Conservation (phyloP, 805 yeast species). For the Yarrowia sp. region DNA sequence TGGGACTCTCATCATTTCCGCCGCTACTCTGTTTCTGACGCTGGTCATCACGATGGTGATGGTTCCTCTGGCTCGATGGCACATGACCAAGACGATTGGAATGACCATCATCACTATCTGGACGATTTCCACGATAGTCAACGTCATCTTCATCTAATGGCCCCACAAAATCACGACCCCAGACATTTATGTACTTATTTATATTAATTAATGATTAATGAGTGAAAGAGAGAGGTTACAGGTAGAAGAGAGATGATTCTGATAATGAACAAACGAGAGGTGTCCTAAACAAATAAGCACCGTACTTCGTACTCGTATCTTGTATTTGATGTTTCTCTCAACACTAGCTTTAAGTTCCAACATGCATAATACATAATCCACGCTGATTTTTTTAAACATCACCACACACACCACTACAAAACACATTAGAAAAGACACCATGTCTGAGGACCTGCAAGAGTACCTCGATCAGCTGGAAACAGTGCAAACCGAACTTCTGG, state of each 20-base stretch:
- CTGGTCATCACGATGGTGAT: conserved; percentile 52
- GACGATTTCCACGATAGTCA: conserved; percentile 53
- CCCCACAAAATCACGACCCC: conserved; percentile 14
- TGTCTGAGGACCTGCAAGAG: conserved; percentile 35
- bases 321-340: no score
- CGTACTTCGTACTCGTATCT: no score
- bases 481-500: conserved; percentile 28
- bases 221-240: background rate
- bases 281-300: no score
- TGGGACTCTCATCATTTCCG: conserved; percentile 54
- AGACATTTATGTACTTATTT: conserved; percentile 31
- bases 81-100: conserved; percentile 54
- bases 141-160: conserved; percentile 41
- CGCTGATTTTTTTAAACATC: conserved; percentile 3
- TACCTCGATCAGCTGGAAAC: conserved; percentile 38
- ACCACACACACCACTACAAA: conserved; percentile 1
- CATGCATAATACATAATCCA: conserved; percentile 25
- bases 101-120: conserved; percentile 53
- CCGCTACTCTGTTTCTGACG: conserved; percentile 53
- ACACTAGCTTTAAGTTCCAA: background rate
- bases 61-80: conserved; percentile 56
- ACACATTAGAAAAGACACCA: background rate
- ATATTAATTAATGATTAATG: conserved; percentile 24
- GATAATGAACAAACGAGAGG: no score
- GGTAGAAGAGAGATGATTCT: background rate